Evolutionary conservation across 768 basidiomycete species (phyloP), one percentile per base, ranked within the genome.

Genomic region (Rhizopogon vinicolor): DNA sequence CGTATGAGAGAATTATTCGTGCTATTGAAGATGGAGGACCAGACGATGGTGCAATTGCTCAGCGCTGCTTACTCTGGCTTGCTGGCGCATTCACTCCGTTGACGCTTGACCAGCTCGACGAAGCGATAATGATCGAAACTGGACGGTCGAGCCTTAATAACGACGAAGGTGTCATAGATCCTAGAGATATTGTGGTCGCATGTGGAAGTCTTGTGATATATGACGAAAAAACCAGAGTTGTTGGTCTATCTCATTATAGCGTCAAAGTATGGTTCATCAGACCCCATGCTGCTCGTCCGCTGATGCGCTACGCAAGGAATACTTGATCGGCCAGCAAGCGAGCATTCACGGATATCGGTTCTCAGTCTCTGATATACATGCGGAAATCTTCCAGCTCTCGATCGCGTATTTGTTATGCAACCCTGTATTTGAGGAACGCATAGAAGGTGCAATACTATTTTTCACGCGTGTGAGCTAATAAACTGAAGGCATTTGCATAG

Each of bases 1-100:
- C 65, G 0, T 62, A 64, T 16, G 48, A 61, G 14, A 58, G 65
- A 9, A 66, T 64, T 19, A 54, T 66, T 3, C 28, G 44, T 3
- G 42, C 44, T 1, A 54, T 66, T 0, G 49, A 64, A n/a, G 29
- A 31, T 3, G 28, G 18, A 7, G 45, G 40, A 1, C 1, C 0
- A 13, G 6, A 13, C n/a, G 28, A 52, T 7, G 31, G 7, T 0
- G 3, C 7, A 9, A 45, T 52, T 9, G 31, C 52, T 5, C 16
- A 14, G n/a, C 5, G 22, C 13, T 52, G 41, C 12, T 29, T 52
- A 12, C 19, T 52, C 16, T 52, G 28, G 41, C 7, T 52, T 12
- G 41, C 33, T 6, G 52, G 52, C 7, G n/a, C 51, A 5, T 12
- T 52, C 39, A 44, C 16, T 6, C 51, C 51, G 0, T 43, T 52